phyloP scores from a whole-genome alignment of 2,329 filamentous ascomycete species.

The Penicillium nordicum region DNA sequence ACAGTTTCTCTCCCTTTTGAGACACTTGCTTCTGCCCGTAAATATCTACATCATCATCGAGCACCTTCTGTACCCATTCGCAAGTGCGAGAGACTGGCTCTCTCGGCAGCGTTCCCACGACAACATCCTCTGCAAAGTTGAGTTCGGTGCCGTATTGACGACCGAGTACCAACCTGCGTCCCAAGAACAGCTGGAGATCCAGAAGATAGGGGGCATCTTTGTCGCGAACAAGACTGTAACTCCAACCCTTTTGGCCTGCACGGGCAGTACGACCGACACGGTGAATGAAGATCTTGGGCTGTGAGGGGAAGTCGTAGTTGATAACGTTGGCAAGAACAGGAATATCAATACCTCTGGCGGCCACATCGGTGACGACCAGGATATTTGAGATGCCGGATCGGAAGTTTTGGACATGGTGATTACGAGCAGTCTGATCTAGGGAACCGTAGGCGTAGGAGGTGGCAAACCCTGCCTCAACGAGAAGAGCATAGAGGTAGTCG shows the following conservation, averaged over 20 bases:
- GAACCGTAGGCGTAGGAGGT: slow-evolving; percentile 94
- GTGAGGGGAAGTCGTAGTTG: slow-evolving; percentile 96
- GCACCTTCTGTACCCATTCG: slow-evolving; percentile 78
- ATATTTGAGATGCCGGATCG: slow-evolving; percentile 80
- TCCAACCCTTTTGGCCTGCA: slow-evolving; percentile 90
- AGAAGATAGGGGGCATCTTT: slow-evolving; percentile 87
- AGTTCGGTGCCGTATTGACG: slow-evolving; percentile 57
- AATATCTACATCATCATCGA: slow-evolving; percentile 74
- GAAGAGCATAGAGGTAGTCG: slow-evolving; percentile 80
- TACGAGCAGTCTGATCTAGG: slow-evolving; percentile 87
- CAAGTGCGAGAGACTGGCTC: slow-evolving; percentile 70
- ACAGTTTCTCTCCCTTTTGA: slow-evolving; percentile 86
- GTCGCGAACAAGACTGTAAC: slow-evolving; percentile 86
- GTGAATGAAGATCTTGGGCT: slow-evolving; percentile 95
- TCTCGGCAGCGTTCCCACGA: slow-evolving; percentile 72
- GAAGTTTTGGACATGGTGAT: slow-evolving; percentile 89
- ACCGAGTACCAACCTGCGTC: slow-evolving; percentile 76
- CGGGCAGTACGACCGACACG: slow-evolving; percentile 92
- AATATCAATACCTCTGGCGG: slow-evolving; percentile 95
- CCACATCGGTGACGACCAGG: slow-evolving; percentile 92
- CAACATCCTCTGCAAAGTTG: slow-evolving; percentile 78
- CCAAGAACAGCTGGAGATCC: slow-evolving; percentile 90
- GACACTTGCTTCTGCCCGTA: slow-evolving; percentile 68
- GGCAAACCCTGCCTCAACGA: slow-evolving; percentile 77
- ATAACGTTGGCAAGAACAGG: slow-evolving; percentile 94